These are phyloP conservation scores for Phenoliferia sp. DNA, from an alignment of 1,284 basidiomycete genomes.

Conservation along the genomic window DNA sequence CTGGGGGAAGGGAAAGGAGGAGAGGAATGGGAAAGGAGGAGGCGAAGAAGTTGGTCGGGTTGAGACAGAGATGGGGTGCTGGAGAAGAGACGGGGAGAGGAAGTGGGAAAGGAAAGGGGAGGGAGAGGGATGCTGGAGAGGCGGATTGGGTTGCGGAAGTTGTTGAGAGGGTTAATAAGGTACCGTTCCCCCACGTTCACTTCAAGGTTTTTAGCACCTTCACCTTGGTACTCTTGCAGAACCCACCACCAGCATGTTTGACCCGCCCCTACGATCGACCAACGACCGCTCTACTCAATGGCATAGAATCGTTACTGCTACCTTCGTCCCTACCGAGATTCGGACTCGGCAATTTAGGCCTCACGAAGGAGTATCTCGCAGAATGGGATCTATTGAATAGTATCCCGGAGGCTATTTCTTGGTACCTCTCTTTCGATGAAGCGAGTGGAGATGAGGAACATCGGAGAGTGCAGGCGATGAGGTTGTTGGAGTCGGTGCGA, in stretches of 20 bases:
- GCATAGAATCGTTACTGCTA: conserved; percentile 18
- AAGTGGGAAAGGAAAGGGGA: conserved; percentile 11
- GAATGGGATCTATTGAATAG: neutral
- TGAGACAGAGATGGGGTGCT: conserved; percentile 17
- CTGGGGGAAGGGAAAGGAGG: neutral
- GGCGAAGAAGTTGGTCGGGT: conserved; percentile 18
- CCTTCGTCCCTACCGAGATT: conserved; percentile 17
- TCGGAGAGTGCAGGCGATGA: neutral
- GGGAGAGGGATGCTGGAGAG: conserved; percentile 8
- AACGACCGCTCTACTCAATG: conserved; percentile 6
- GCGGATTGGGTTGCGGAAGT: conserved; percentile 1
- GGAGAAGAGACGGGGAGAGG: no score
- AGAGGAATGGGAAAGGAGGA: conserved; percentile 10
- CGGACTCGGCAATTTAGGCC: conserved; percentile 7
- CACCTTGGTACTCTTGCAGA: conserved; percentile 3
- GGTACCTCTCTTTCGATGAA: conserved; percentile 15
- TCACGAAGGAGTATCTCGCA: conserved; percentile 1
- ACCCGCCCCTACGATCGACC: neutral
- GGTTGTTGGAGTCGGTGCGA: conserved; percentile 1
- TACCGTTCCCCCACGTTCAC: neutral
- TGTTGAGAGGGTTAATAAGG: neutral
- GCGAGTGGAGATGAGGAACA: neutral
- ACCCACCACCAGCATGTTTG: conserved; percentile 6
- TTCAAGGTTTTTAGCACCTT: neutral
- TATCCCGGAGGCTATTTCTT: conserved; percentile 1